Base-by-base conservation (phyloP, 352 stramenopile species). In the Globisporangium sylvaticum region DNA sequence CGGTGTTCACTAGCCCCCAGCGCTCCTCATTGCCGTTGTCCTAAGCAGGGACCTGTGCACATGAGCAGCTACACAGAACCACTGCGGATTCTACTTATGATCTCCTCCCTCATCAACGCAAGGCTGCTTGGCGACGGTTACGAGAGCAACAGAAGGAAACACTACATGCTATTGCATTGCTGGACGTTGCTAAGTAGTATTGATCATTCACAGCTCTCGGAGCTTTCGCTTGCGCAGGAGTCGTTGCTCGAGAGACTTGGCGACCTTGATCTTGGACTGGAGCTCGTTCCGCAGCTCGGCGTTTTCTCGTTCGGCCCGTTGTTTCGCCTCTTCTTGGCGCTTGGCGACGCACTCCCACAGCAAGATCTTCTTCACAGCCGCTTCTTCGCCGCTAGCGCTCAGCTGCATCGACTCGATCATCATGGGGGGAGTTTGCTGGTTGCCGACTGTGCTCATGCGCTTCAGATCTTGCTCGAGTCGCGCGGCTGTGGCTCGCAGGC, bases 221-320 rank as follows among this genome's bases (percentile, higher is more conserved):
- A 6, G 7, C 10, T 34, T 27, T 57, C 50, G 24, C 22, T 32
- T 57, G 24, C 50, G 27, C 12, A 18, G 24, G 12, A 57, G 50
- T 9, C 31, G 27, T 34, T 61, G 55, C 31, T 61, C 31, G 8
- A 61, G 32, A 3, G 55, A 61, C 22, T 37, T 61, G 4, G 31
- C 55, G 32, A 61, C 12, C 55, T 61, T 44, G 55, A 61, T 32
- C 27, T 61, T 44, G 27, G 20, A n/a, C 22, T 61, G 18, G 31
- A 44, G 15, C n/a, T 29, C 14, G n/a, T 15, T 61, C 6, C 29
- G 25, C 20, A 57, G 24, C 12, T 15, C 50, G 2, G 50, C 50
- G 24, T 57, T 57, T 9, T 20, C 18, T 25, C 18, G 50, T 10
- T 57, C 50, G 10, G 50, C 24, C 4, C 18, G 50, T 12, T 22